A percentile compares a stretch with the other conserved stretches of the same genome.
Evolutionary conservation across 805 yeast genomes (phyloP).

Genomic region (Suhomyces tanzawaensis): DNA sequence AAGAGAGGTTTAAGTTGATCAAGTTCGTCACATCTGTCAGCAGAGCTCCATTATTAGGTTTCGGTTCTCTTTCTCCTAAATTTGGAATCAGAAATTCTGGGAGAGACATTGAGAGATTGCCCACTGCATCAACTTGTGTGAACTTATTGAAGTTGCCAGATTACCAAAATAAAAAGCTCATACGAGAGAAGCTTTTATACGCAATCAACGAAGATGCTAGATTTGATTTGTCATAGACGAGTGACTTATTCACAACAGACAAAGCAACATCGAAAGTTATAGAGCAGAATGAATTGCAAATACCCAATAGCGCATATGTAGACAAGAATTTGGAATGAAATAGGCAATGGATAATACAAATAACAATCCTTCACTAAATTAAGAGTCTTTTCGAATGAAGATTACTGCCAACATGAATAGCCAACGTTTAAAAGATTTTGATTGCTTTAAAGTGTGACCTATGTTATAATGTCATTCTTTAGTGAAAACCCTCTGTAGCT

Average conservation of each 20-base stretch:
- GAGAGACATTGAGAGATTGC: slow-evolving; percentile 54
- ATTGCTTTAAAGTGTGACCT: too few relatives aligned
- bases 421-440: too few relatives aligned
- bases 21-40: slow-evolving; percentile 93
- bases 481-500: too few relatives aligned
- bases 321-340: too few relatives aligned
- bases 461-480: too few relatives aligned
- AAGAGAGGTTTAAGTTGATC: slow-evolving; percentile 63
- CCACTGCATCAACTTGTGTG: slow-evolving; percentile 93
- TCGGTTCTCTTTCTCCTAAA: slow-evolving; percentile 56
- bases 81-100: slow-evolving; percentile 81
- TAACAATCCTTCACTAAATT: too few relatives aligned
- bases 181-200: slow-evolving; percentile 66
- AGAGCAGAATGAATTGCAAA: background rate
- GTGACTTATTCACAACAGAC: too few relatives aligned
- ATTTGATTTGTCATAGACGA: slow-evolving; percentile 65
- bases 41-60: slow-evolving; percentile 88
- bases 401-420: too few relatives aligned
- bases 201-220: slow-evolving; percentile 83
- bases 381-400: too few relatives aligned
- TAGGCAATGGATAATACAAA: too few relatives aligned
- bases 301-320: too few relatives aligned
- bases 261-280: background rate
- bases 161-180: slow-evolving; percentile 59
- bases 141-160: slow-evolving; percentile 85